These are phyloP conservation scores for Amanita thiersii DNA, from an alignment of 768 basidiomycete species.

Conservation along the genomic window DNA sequence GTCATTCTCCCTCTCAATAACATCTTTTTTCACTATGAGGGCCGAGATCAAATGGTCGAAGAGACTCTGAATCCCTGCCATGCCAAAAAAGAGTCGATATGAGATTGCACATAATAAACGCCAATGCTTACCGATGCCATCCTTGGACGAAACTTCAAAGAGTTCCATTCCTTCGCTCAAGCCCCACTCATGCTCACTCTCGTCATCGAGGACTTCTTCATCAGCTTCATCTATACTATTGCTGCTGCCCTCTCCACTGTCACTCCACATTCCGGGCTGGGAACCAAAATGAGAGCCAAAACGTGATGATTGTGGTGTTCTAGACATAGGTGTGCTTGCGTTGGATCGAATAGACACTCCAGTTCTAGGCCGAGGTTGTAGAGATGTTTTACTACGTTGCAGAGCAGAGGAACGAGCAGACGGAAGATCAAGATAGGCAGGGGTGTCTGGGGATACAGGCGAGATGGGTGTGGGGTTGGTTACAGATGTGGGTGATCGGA, in stretches of 20 bases:
- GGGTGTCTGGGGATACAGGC: slow-evolving; percentile 45
- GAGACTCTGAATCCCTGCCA: slow-evolving; percentile 66
- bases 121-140: slow-evolving; percentile 58
- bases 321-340: slow-evolving; percentile 31
- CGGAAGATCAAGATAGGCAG: slow-evolving; percentile 58
- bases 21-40: slow-evolving; percentile 72
- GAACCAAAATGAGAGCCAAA: slow-evolving; percentile 51
- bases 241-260: slow-evolving; percentile 51
- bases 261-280: slow-evolving; percentile 44
- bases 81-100: slow-evolving; percentile 9
- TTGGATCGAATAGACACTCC: slow-evolving; percentile 42
- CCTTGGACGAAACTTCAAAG: slow-evolving; percentile 89
- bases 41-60: slow-evolving; percentile 75
- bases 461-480: slow-evolving; percentile 33
- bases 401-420: slow-evolving; percentile 43
- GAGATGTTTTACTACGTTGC: slow-evolving; percentile 42
- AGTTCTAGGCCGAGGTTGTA: slow-evolving; percentile 37
- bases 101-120: slow-evolving; percentile 11
- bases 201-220: slow-evolving; percentile 41
- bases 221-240: slow-evolving; percentile 65
- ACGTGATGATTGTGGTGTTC: slow-evolving; percentile 46
- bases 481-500: slow-evolving; percentile 49
- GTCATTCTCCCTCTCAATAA: slow-evolving; percentile 77
- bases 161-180: slow-evolving; percentile 79
- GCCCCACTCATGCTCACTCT: slow-evolving; percentile 58